Base-by-base conservation (phyloP, 2,329 filamentous ascomycete genomes). In the Mollisiaceae sp. region DNA sequence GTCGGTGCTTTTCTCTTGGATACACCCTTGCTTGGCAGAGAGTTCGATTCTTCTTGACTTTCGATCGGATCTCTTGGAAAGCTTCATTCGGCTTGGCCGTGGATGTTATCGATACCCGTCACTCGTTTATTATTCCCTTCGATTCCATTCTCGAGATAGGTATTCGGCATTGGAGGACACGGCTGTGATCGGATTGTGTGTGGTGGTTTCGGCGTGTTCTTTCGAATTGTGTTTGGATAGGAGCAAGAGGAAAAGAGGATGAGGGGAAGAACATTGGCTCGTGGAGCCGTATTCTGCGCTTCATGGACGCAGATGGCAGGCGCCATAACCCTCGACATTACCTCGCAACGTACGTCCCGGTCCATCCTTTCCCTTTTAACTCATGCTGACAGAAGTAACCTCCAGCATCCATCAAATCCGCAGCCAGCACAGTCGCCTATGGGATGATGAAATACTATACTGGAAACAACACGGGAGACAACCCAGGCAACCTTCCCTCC, bases 381-480 rank as follows among this genome's bases (percentile, higher is more conserved):
- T n/a, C 50, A 14, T 54, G 4, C 18, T 27, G 15, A 18, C 50
- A 27, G 32, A 50, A 43, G 6, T 8, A 18, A 12, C 22, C 18
- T 8, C 50, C 22, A 74, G 72, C 60, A 18, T 77, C 75, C 12
- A 75, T 78, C 62, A 78, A 77, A 66, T 69, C 39, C 8, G 73
- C 73, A 9, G 74, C 77, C 9, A 71, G 69, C 47, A 74, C 69
- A 36, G 68, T 78, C 27, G 82, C 82, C 3, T 77, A 82, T 63
- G 81, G 81, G 38, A 79, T 86, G 77, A 82, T 86, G 73, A 77
- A 75, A 32, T 83, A 83, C 67, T 87, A 87, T 70, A 82, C 80
- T 0, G 81, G 79, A 32, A 81, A 82, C 61, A 72, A 78, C 36
- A 78, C 81, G n/a, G 82, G 82, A 38, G 81, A 84, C 66, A 78